Conservation (phyloP, 2,329 filamentous ascomycete species). For the Sporothrix brunneoviolacea region DNA sequence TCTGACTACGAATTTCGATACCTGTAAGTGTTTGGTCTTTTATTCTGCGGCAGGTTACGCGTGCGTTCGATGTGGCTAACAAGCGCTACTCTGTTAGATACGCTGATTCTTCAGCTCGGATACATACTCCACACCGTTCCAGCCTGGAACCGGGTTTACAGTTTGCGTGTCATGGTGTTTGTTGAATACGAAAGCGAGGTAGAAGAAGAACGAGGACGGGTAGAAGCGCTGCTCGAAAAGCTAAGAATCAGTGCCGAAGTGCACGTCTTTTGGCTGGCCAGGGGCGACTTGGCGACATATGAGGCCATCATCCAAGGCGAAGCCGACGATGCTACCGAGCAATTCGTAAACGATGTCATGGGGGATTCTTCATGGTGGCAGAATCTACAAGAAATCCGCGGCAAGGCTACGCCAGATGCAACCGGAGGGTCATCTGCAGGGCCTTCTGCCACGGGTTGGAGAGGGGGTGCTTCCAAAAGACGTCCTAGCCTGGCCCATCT, state of each 20-base stretch:
- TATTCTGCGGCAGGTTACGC: no score
- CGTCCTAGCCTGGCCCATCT: constrained; percentile 52
- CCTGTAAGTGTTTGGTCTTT: constrained; percentile 51
- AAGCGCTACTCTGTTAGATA: constrained; percentile 37
- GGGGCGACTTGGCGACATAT: constrained; percentile 64
- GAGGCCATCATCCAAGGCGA: constrained; percentile 72
- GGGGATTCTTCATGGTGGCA: constrained; percentile 77
- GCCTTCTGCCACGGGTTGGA: no score
- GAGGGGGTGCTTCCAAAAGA: constrained; percentile 19
- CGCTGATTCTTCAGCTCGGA: constrained; percentile 78
- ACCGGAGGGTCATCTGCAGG: no score
- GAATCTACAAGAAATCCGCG: constrained; percentile 55
- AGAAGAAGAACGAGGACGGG: constrained; percentile 66
- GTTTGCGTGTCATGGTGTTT: constrained; percentile 73
- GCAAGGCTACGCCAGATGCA: constrained; percentile 20
- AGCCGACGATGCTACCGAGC: constrained; percentile 47
- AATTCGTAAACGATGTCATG: constrained; percentile 58
- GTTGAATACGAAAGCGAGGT: constrained; percentile 85
- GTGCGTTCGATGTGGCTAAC: background rate
- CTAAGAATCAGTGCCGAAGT: constrained; percentile 74
- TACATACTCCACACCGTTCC: constrained; percentile 78
- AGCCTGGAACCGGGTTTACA: constrained; percentile 69
- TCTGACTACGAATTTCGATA: constrained; percentile 84
- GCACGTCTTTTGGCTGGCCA: constrained; percentile 74
- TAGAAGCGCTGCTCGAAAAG: constrained; percentile 70